Evolutionary conservation across 2,329 filamentous ascomycete species (phyloP).

Genomic region (Aureobasidium vineae): DNA sequence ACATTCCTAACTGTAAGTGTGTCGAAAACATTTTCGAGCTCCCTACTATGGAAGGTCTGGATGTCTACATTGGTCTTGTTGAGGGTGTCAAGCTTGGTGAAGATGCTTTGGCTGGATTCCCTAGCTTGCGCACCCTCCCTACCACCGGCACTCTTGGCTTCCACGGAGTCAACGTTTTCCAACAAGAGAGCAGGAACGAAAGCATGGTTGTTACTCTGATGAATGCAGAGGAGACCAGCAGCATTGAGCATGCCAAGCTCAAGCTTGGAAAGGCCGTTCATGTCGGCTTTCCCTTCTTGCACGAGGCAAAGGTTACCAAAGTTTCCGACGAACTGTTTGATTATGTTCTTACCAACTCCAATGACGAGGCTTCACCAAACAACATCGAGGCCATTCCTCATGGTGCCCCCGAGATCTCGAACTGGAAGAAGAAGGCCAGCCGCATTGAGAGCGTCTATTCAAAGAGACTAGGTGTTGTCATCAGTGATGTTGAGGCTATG

Average conservation of each 20-base stretch:
- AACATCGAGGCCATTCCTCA: constrained; percentile 70
- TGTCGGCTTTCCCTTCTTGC: constrained; percentile 91
- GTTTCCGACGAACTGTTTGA: constrained; percentile 94
- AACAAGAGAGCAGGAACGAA: constrained; percentile 92
- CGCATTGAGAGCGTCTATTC: constrained; percentile 85
- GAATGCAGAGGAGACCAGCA: constrained; percentile 69
- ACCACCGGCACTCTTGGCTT: constrained; percentile 80
- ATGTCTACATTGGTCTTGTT: constrained; percentile 79
- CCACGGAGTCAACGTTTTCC: constrained; percentile 91
- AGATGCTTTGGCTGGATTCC: constrained; percentile 88
- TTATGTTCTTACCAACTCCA: constrained; percentile 66
- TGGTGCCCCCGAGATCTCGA: constrained; percentile 69
- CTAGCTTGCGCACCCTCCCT: constrained; percentile 80
- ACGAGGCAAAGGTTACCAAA: constrained; percentile 84
- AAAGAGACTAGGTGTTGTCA: constrained; percentile 84
- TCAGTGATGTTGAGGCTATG: constrained; percentile 82
- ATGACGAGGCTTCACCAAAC: constrained; percentile 35
- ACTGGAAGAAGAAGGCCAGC: constrained; percentile 80
- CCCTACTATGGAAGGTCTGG: constrained; percentile 84
- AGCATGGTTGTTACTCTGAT: constrained; percentile 89
- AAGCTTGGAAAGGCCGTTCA: constrained; percentile 84
- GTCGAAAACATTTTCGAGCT: constrained; percentile 96
- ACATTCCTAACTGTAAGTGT: constrained; percentile 81
- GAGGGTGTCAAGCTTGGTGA: constrained; percentile 78
- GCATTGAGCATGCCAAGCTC: constrained; percentile 67